Base-by-base conservation (phyloP, 305 asterid genomes). In the Ruellia speciosa region DNA sequence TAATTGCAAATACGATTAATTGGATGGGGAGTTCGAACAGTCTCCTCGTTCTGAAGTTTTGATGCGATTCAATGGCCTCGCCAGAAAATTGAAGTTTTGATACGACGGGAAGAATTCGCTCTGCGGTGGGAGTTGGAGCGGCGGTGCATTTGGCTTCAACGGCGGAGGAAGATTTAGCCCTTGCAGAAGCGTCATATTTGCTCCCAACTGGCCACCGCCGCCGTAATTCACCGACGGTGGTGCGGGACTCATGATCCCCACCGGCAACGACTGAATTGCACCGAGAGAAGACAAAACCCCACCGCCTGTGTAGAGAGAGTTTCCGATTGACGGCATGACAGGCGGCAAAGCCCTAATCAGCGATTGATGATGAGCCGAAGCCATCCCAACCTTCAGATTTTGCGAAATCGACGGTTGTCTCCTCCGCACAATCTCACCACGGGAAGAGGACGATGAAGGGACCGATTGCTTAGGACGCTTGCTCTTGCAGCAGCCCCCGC, bases 401-500 rank as follows among this genome's bases (percentile, higher is more conserved):
- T 11, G 49, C 16, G 49, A 12, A 43, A 43, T 13, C 16, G 16
- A 43, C 0, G 54, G 76, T 4, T 41, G 77, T 28, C 46, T 49
- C 9, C 60, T 49, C 16, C 13, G 13, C 7, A 47, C 54, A 18
- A 18, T 39, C 54, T 55, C 74, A 9, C 28, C 31, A 14, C 11
- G 15, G 2, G 73, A 53, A 8, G 80, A 66, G 0, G 75, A 50
- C 0, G 72, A 19, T 33, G 31, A 3, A 9, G 72, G 53, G 53
- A 71, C 49, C 16, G 49, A 13, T 43, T 43, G 57, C 28, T 65
- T 72, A 0, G 71, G 59, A 7, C 70, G 67, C 64, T 72, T 75
- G 62, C 48, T 72, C 52, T 69, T 76, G 7, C 77, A 66, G 62
- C 76, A 63, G 0, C 82, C 80, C 2, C 80, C 82, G 34, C 85